Evolutionary conservation across 2,329 filamentous ascomycete genomes (phyloP).

Genomic region (Hypoxylon sp.): DNA sequence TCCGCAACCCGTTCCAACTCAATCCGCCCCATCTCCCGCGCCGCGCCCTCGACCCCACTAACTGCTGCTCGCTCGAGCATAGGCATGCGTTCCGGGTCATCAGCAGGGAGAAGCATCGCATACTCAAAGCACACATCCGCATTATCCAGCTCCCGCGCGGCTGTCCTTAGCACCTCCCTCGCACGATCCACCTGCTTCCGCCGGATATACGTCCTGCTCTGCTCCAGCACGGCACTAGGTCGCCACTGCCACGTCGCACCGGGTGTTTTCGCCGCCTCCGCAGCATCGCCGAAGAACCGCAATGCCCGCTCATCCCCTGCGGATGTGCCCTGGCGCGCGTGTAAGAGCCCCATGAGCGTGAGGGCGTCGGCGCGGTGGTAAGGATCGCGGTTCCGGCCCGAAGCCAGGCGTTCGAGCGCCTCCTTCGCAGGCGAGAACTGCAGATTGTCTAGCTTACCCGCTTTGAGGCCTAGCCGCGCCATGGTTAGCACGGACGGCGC

Average conservation of each 20-base stretch:
- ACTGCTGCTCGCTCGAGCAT: slow-evolving; percentile 55
- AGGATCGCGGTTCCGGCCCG: slow-evolving; percentile 31
- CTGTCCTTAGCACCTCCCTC: slow-evolving; percentile 45
- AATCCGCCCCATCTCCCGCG: slow-evolving; percentile 47
- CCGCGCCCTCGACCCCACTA: slow-evolving; percentile 50
- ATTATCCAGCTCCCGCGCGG: slow-evolving; percentile 54
- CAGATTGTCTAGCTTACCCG: slow-evolving; percentile 31
- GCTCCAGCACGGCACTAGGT: slow-evolving; percentile 51
- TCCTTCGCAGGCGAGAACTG: slow-evolving; percentile 43
- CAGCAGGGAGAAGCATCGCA: slow-evolving; percentile 49
- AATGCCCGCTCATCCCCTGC: slow-evolving; percentile 50
- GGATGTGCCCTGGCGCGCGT: slow-evolving; percentile 37
- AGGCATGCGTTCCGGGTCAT: slow-evolving; percentile 46
- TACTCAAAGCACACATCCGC: slow-evolving; percentile 49
- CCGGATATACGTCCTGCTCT: slow-evolving; percentile 51
- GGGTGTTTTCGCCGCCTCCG: not conserved
- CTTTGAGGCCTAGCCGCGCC: slow-evolving; percentile 45
- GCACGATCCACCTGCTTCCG: slow-evolving; percentile 45
- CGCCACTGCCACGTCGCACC: slow-evolving; percentile 56
- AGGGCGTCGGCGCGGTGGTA: slow-evolving; percentile 55
- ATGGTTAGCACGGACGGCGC: slow-evolving; percentile 57
- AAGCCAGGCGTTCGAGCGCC: slow-evolving; percentile 44
- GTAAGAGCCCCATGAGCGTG: slow-evolving; percentile 56
- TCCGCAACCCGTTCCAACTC: slow-evolving; percentile 38
- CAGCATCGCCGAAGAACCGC: slow-evolving; percentile 52